Evolutionary conservation across 1,284 basidiomycete species (phyloP).

Genomic region (Melampsora abietis-canadensis): DNA sequence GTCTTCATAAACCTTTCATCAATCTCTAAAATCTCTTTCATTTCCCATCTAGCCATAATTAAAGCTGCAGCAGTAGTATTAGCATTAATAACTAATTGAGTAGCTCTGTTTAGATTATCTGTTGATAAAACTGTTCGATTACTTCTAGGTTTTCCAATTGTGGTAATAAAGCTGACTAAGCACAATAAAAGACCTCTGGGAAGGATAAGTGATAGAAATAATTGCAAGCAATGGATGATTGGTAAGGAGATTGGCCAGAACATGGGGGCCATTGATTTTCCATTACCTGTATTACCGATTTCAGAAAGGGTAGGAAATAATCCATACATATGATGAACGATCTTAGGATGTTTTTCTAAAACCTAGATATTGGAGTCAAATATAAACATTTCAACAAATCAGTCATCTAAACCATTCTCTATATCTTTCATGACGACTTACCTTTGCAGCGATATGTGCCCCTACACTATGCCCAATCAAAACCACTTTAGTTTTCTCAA

Average conservation of each 20-base stretch:
- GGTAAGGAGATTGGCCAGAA: conserved; percentile 37
- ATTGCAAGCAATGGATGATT: conserved; percentile 14
- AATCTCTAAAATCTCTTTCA: conserved; percentile 28
- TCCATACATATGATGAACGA: conserved; percentile 22
- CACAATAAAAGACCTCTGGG: conserved; percentile 2
- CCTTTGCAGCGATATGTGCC: conserved; percentile 35
- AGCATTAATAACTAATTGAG: conserved; percentile 18
- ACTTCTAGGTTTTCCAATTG: neutral
- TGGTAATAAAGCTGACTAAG: neutral
- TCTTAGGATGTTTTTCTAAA: conserved; percentile 28
- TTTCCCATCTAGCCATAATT: conserved; percentile 39
- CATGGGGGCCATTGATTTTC: conserved; percentile 14
- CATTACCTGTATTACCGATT: conserved; percentile 31
- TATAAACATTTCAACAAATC: too few species aligned
- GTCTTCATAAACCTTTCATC: conserved; percentile 7
- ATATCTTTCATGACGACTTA: neutral
- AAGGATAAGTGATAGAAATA: conserved; percentile 4
- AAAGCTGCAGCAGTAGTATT: conserved; percentile 20
- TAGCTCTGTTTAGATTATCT: neutral
- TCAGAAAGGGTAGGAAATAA: conserved; percentile 37
- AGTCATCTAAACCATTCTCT: too few species aligned
- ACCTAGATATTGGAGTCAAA: neutral
- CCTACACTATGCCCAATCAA: conserved; percentile 40
- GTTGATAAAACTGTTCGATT: neutral
- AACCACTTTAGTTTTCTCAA: conserved; percentile 11